A percentile compares a stretch with the other conserved stretches of the same genome.
phyloP scores from a whole-genome alignment of 371 early-diverging fungal genomes.

The Mucor circinelloides region DNA sequence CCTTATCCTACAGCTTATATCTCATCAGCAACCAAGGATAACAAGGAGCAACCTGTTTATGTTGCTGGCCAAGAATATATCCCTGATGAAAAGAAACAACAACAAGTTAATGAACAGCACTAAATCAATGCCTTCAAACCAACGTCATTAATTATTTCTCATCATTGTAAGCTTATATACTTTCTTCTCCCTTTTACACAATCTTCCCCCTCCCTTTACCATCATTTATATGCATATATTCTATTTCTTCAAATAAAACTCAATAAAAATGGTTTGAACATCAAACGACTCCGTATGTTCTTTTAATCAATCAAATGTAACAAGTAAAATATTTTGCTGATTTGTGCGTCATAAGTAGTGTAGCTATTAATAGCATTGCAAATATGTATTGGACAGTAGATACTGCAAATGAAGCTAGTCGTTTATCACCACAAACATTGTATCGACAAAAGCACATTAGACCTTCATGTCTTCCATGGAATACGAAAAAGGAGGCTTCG shows the following conservation, averaged over 20 bases:
- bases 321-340: neutral
- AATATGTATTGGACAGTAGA: too few relatives aligned
- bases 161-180: neutral
- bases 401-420: too few relatives aligned
- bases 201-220: neutral
- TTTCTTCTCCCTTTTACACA: neutral
- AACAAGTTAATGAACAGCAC: neutral
- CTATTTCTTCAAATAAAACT: neutral
- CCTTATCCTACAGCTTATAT: constrained; percentile 33
- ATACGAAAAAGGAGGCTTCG: too few relatives aligned
- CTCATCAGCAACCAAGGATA: constrained; percentile 12
- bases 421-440: too few relatives aligned
- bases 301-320: neutral
- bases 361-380: neutral
- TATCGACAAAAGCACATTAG: too few relatives aligned
- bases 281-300: neutral
- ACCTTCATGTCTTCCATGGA: too few relatives aligned
- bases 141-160: neutral
- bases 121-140: neutral
- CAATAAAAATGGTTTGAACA: neutral
- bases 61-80: constrained; percentile 51
- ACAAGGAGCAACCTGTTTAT: constrained; percentile 27
- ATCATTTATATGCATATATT: neutral
- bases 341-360: neutral
- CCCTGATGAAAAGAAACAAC: constrained; percentile 41